Base-by-base conservation (phyloP, 352 stramenopile genomes). In the Blastocystis sp. region DNA sequence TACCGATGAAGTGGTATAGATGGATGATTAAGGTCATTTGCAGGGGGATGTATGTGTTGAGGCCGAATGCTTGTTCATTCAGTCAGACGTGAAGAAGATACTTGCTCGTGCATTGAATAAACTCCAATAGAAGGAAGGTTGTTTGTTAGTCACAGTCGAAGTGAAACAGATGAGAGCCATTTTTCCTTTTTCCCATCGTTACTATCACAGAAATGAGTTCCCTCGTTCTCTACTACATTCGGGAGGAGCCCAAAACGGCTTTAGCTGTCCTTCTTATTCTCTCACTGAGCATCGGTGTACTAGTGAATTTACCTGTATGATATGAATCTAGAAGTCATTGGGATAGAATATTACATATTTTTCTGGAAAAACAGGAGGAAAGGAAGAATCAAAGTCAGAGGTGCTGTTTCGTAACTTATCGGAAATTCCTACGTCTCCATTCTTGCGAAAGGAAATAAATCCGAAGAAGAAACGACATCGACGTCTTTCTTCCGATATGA, bases 41-140 rank as follows among this genome's bases (percentile, higher is more conserved):
- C 57, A 78, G 48, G 73, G 48, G 24, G 73, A 84, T 27, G 1
- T 84, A 15, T 84, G 73, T 64, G 73, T 84, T 54, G 73, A 84
- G 13, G 73, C 73, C 13, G 53, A 66, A 30, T 84, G 73, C 59
- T 56, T 84, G 56, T 84, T 84, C 51, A 84, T 84, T 53, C 44
- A 84, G 73, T 58, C 73, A 0, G 73, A 84, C 40, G 68, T 84
- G 35, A 17, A 64, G 48, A 84, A 68, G 33, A 56, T 84, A 19
- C 48, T 84, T 17, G 73, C 66, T 24, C 48, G 73, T 44, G 73
- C 73, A n/a, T 24, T 66, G 22, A 64, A 35, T n/a, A 68, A 84
- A 54, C n/a, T 84, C 19, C 44, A 64, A 24, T 27, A 62, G 22
- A 81, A 27, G 22, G n/a, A n/a, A 64, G 66, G 24, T 81, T n/a